Conservation (phyloP, 805 yeast species). For the Suhomyces kilbournensis region DNA sequence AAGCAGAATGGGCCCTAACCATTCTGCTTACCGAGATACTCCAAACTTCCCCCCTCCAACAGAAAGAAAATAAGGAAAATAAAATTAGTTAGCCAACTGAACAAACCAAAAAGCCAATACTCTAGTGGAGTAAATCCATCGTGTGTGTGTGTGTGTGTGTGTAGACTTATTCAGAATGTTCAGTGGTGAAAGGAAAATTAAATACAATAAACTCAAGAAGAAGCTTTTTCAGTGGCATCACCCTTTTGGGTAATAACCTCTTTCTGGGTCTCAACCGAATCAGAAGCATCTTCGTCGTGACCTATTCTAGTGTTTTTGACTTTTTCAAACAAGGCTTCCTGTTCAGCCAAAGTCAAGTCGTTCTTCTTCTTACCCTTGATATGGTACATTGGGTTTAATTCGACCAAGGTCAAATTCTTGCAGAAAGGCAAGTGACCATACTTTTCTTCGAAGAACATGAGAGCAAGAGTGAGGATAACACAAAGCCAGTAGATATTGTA, state of each 20-base stretch:
- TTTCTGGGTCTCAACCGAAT: conserved; percentile 1
- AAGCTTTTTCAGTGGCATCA: neutral
- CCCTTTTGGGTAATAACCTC: neutral
- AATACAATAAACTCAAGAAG: neutral
- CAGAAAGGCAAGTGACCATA: conserved; percentile 23
- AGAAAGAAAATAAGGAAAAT: neutral
- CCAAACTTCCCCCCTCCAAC: conserved; percentile 7
- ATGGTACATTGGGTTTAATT: conserved; percentile 72
- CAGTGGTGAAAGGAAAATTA: neutral
- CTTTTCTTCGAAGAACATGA: conserved; percentile 24
- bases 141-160: conserved; percentile 7
- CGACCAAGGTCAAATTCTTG: conserved; percentile 22
- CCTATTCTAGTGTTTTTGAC: conserved; percentile 20
- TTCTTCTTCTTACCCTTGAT: conserved; percentile 64
- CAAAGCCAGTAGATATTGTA: conserved; percentile 25
- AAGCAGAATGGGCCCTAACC: conserved; percentile 2
- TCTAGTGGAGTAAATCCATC: neutral
- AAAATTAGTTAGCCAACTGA: neutral
- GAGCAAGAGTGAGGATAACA: conserved; percentile 13
- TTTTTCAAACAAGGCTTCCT: conserved; percentile 47
- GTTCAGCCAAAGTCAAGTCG: conserved; percentile 52
- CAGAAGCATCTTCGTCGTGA: conserved; percentile 13
- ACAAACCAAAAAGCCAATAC: neutral
- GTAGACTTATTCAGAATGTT: neutral
- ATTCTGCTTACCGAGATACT: neutral